Evolutionary conservation across 495 filamentous ascomycete species (phyloP).

Genomic region (Monascus purpureus): DNA sequence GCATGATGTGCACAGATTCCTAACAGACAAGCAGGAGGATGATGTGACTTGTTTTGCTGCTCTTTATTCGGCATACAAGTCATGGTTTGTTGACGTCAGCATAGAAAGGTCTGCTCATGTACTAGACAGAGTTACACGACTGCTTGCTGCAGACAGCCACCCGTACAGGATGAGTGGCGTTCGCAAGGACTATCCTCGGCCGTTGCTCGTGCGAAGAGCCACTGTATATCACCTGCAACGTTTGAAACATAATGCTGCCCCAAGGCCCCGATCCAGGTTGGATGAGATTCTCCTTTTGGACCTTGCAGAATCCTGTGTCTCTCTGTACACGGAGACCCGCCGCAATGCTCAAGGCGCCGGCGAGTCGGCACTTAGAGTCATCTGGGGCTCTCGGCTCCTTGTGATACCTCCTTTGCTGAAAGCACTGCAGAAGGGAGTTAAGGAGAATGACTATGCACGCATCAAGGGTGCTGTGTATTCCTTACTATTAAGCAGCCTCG

Average conservation of each 20-base stretch:
- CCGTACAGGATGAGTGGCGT: slow-evolving; percentile 90
- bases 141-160: slow-evolving; percentile 71
- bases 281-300: slow-evolving; percentile 76
- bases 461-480: slow-evolving; percentile 94
- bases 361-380: slow-evolving; percentile 85
- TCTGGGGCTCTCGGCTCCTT: slow-evolving; percentile 71
- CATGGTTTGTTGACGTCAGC: slow-evolving; percentile 96
- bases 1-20: slow-evolving; percentile 71
- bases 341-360: slow-evolving; percentile 82
- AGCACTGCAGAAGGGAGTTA: slow-evolving; percentile 67
- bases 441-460: slow-evolving; percentile 65
- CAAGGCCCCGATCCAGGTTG: slow-evolving; percentile 68
- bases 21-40: slow-evolving; percentile 77
- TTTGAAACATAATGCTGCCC: slow-evolving; percentile 79
- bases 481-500: slow-evolving; percentile 71
- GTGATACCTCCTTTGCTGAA: slow-evolving; percentile 79
- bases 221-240: slow-evolving; percentile 91
- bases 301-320: slow-evolving; percentile 80
- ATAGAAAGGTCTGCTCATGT: slow-evolving; percentile 92
- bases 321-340: slow-evolving; percentile 90
- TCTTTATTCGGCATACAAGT: slow-evolving; percentile 79
- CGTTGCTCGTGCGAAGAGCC: slow-evolving; percentile 75
- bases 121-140: slow-evolving; percentile 67
- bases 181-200: slow-evolving; percentile 82
- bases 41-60: slow-evolving; percentile 91